These are phyloP conservation scores for Boletus vermiculosoides DNA, from an alignment of 768 basidiomycete species.

Conservation along the genomic window DNA sequence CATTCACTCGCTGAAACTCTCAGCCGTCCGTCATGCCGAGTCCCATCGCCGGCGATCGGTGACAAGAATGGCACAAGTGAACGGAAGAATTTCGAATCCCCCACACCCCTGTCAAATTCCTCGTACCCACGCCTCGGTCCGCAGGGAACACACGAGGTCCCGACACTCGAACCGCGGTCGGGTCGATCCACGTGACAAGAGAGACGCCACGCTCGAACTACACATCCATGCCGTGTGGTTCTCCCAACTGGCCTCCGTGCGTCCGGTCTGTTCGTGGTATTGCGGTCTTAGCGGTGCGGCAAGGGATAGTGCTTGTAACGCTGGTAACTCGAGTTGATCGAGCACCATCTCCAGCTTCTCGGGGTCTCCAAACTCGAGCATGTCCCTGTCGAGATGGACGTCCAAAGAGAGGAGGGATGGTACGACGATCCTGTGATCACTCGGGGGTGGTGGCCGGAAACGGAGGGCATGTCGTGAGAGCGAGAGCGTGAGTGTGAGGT, in stretches of 20 bases:
- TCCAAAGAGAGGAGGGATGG: slow-evolving; percentile 14
- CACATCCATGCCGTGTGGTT: slow-evolving; percentile 15
- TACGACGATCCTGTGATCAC: neutral
- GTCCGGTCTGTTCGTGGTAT: neutral
- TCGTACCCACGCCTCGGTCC: neutral
- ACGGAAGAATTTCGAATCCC: neutral
- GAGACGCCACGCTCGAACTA: slow-evolving; percentile 8
- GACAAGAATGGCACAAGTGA: neutral
- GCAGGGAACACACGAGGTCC: neutral
- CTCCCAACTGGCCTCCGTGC: neutral
- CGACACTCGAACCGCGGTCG: slow-evolving; percentile 9
- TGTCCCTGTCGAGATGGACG: slow-evolving; percentile 22
- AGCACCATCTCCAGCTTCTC: slow-evolving; percentile 17
- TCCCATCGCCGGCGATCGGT: neutral
- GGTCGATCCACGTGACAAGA: slow-evolving; percentile 11
- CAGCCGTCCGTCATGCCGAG: neutral
- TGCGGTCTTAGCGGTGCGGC: neutral
- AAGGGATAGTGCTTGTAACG: slow-evolving; percentile 17
- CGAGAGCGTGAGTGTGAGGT: slow-evolving; percentile 16
- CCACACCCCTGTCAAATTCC: neutral
- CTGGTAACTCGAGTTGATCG: slow-evolving; percentile 22
- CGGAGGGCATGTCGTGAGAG: slow-evolving; percentile 11
- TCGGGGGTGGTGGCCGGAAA: slow-evolving; percentile 6
- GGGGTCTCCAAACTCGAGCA: slow-evolving; percentile 22
- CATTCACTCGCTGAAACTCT: neutral